phyloP scores from a whole-genome alignment of 1,284 basidiomycete genomes.

The Ganoderma multipileum region DNA sequence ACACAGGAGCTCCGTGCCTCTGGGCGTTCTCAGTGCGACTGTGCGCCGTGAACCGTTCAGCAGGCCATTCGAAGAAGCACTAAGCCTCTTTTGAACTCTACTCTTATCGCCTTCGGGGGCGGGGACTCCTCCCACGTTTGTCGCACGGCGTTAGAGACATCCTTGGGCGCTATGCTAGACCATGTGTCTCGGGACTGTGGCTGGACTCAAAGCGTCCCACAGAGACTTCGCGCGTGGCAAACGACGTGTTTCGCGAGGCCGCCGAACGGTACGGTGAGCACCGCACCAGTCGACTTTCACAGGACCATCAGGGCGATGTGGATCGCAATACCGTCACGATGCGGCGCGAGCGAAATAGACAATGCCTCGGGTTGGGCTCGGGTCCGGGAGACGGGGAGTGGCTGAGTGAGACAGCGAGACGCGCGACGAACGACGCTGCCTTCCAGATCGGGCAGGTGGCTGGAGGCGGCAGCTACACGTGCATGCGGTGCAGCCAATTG shows the following conservation, averaged over 20 bases:
- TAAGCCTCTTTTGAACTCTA: background rate
- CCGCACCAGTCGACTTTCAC: background rate
- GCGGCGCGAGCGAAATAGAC: background rate
- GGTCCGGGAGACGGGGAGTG: background rate
- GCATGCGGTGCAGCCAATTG: slow-evolving; percentile 39
- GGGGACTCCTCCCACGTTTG: background rate
- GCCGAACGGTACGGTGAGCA: background rate
- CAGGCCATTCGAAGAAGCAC: background rate
- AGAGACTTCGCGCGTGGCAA: slow-evolving; percentile 2
- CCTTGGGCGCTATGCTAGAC: background rate
- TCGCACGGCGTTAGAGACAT: slow-evolving; percentile 1
- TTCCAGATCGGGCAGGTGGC: slow-evolving; percentile 30
- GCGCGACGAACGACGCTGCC: slow-evolving; percentile 26
- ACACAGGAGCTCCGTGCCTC: slow-evolving; percentile 2
- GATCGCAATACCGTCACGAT: background rate
- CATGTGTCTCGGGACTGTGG: background rate
- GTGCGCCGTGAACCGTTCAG: background rate
- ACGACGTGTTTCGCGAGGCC: slow-evolving; percentile 1
- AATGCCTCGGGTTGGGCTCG: background rate
- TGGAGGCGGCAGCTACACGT: slow-evolving; percentile 36
- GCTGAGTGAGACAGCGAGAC: background rate
- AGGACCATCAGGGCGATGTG: too few relatives aligned
- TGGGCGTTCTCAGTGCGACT: background rate
- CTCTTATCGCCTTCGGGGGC: background rate
- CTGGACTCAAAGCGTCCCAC: background rate